These are phyloP conservation scores for Colletotrichum noveboracense DNA, from an alignment of 2,329 filamentous ascomycete genomes.

Conservation along the genomic window DNA sequence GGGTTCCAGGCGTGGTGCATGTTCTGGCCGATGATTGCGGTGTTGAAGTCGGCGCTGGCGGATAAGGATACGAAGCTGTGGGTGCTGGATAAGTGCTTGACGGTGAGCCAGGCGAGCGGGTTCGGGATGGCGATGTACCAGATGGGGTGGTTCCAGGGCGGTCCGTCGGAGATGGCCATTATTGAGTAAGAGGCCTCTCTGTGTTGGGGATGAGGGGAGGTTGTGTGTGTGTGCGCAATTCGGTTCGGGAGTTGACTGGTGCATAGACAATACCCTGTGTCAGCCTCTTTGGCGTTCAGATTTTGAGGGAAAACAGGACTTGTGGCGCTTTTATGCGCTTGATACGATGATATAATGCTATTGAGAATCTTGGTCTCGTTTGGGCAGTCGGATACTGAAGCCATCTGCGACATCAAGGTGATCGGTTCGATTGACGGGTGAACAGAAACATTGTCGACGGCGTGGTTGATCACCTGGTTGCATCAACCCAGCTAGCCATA, in stretches of 20 bases:
- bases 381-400: not conserved
- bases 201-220: not conserved
- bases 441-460: not conserved
- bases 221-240: not conserved
- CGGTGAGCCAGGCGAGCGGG: constrained; percentile 7
- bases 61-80: not conserved
- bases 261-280: not conserved
- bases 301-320: not conserved
- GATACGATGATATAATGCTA: not conserved
- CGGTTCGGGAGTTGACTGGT: not conserved
- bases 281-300: not conserved
- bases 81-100: constrained; percentile 3
- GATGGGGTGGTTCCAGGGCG: constrained; percentile 5
- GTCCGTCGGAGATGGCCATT: not conserved
- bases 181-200: not conserved
- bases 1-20: constrained; percentile 15
- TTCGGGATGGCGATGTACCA: constrained; percentile 10
- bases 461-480: not conserved
- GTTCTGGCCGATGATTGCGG: constrained; percentile 15
- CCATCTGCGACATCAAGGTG: not conserved
- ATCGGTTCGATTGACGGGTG: not conserved
- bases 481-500: not conserved
- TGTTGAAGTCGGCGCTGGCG: not conserved
- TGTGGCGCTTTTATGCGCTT: not conserved
- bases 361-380: not conserved